phyloP scores from a whole-genome alignment of 1,139 yeast species.

The Blastobotrys proliferans region DNA sequence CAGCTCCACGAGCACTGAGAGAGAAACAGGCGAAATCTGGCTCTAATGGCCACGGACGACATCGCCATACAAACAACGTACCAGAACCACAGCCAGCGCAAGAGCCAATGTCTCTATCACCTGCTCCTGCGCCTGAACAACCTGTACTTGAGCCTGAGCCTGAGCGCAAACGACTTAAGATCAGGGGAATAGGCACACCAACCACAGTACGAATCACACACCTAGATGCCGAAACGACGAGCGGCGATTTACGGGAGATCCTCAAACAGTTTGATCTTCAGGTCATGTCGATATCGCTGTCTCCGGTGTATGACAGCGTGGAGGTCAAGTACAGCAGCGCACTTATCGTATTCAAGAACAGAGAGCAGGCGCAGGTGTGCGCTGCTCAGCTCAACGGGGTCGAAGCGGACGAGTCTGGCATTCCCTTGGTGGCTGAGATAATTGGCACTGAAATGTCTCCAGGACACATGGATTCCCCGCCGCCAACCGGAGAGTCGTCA shows the following conservation, averaged over 20 bases:
- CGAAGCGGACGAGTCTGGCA: constrained; percentile 16
- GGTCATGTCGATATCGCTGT: constrained; percentile 10
- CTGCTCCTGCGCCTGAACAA: constrained; percentile 2
- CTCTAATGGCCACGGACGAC: background rate
- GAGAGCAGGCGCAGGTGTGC: constrained; percentile 17
- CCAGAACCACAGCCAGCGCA: constrained; percentile 2
- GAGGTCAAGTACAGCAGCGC: constrained; percentile 14
- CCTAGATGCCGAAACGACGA: constrained; percentile 16
- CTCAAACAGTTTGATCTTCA: constrained; percentile 13
- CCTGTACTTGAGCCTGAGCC: constrained; percentile 1
- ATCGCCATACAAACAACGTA: background rate
- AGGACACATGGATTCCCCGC: background rate
- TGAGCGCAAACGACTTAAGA: constrained; percentile 12
- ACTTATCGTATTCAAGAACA: constrained; percentile 13
- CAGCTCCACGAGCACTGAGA: constrained; percentile 1
- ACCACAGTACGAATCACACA: constrained; percentile 16
- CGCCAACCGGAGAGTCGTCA: background rate
- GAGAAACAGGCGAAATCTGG: background rate
- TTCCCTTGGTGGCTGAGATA: constrained; percentile 16
- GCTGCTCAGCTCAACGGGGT: constrained; percentile 15
- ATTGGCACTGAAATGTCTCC: constrained; percentile 1
- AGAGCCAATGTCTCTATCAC: background rate
- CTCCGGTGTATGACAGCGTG: constrained; percentile 14
- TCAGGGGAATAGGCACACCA: constrained; percentile 19
- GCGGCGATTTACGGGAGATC: constrained; percentile 16